Evolutionary conservation across 1,284 basidiomycete genomes (phyloP).

Genomic region (Inonotus obliquus): DNA sequence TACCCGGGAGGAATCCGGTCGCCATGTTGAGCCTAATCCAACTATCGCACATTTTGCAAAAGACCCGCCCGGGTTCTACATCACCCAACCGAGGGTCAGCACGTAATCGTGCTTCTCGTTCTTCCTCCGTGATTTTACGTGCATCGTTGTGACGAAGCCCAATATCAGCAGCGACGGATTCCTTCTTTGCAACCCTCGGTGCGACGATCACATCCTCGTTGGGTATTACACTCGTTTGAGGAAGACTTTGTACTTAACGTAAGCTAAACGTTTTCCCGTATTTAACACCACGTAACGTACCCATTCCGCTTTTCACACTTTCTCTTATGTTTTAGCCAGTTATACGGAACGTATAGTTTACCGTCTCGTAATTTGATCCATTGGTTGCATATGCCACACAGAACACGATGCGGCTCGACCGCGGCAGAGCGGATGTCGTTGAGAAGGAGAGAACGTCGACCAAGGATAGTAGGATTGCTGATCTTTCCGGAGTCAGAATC

Average conservation of each 20-base stretch:
- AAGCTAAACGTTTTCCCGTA: not conserved
- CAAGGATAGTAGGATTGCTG: not conserved
- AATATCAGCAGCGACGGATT: not conserved
- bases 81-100: slow-evolving; percentile 18
- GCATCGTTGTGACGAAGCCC: not conserved
- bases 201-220: not conserved
- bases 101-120: slow-evolving; percentile 18
- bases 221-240: not conserved
- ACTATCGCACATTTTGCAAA: slow-evolving; percentile 16
- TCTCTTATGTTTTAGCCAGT: slow-evolving; percentile 15
- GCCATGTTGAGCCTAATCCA: slow-evolving; percentile 19
- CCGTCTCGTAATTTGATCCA: slow-evolving; percentile 18
- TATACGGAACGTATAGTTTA: slow-evolving; percentile 14
- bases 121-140: slow-evolving; percentile 14
- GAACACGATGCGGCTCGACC: slow-evolving; percentile 17
- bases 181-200: not conserved
- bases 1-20: slow-evolving; percentile 13
- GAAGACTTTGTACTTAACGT: not conserved
- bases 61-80: slow-evolving; percentile 20
- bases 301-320: slow-evolving; percentile 15
- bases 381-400: slow-evolving; percentile 16
- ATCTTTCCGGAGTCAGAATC: slow-evolving; percentile 4
- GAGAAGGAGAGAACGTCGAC: slow-evolving; percentile 4
- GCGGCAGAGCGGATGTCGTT: slow-evolving; percentile 4
- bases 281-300: slow-evolving; percentile 1